A percentile compares a stretch with the other conserved stretches of the same genome.
These are phyloP conservation scores for Xylaria venustula DNA, from an alignment of 495 filamentous ascomycete genomes.

Conservation along the genomic window DNA sequence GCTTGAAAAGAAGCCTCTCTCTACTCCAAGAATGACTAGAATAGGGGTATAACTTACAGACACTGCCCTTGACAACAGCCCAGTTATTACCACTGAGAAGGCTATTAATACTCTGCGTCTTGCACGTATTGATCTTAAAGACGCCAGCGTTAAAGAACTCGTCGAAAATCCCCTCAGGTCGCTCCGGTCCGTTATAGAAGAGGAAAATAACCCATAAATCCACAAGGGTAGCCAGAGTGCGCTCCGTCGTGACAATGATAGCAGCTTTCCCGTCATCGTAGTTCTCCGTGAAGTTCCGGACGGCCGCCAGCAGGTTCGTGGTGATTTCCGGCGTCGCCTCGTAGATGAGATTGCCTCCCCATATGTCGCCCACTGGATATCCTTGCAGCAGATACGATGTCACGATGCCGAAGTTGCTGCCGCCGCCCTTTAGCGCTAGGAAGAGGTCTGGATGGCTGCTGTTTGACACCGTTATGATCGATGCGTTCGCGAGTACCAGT, in stretches of 20 bases:
- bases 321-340: conserved; percentile 37
- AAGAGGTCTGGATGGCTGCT: conserved; percentile 41
- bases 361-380: conserved; percentile 48
- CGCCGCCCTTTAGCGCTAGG: conserved; percentile 46
- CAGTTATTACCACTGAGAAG: conserved; percentile 44
- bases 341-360: conserved; percentile 56
- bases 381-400: conserved; percentile 49
- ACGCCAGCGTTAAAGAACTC: conserved; percentile 53
- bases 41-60: conserved; percentile 26
- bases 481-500: conserved; percentile 56
- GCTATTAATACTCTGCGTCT: conserved; percentile 52
- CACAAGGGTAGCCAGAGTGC: conserved; percentile 39
- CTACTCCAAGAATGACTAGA: background rate
- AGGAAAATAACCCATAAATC: conserved; percentile 61
- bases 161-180: conserved; percentile 54
- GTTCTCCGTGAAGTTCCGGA: conserved; percentile 53
- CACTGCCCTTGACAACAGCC: conserved; percentile 40
- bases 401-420: conserved; percentile 53
- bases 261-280: conserved; percentile 52
- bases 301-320: conserved; percentile 41
- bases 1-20: too few relatives aligned
- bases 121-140: conserved; percentile 44
- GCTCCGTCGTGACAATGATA: conserved; percentile 54
- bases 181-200: conserved; percentile 61
- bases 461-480: conserved; percentile 47